phyloP scores from a whole-genome alignment of 768 basidiomycete species.

The Myochromella boudieri region DNA sequence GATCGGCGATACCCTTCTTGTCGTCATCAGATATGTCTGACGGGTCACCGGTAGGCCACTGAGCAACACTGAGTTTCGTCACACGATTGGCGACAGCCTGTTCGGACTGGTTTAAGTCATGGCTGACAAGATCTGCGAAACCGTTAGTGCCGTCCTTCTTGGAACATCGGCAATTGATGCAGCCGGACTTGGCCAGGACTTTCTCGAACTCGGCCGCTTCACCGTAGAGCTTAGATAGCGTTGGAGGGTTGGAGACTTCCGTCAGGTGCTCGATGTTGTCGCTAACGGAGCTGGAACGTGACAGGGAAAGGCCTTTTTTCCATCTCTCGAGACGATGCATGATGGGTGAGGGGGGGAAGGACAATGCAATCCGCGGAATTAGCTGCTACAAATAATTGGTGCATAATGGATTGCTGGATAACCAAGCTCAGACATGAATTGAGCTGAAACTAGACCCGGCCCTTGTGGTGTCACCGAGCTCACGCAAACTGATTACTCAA shows the following conservation, averaged over 20 bases:
- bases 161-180: constrained; percentile 17
- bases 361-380: no score
- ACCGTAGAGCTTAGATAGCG: constrained; percentile 34
- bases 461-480: not conserved
- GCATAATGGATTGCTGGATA: no score
- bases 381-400: no score
- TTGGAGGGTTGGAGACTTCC: constrained; percentile 18
- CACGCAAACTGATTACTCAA: not conserved
- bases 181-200: constrained; percentile 28
- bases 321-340: constrained; percentile 10
- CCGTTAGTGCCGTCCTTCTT: constrained; percentile 26
- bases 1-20: not conserved
- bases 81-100: constrained; percentile 31
- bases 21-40: constrained; percentile 17
- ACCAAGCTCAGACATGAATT: not conserved
- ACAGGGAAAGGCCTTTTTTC: constrained; percentile 8
- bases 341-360: constrained; percentile 1
- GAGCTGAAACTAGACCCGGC: not conserved
- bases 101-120: constrained; percentile 36
- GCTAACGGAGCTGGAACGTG: constrained; percentile 13
- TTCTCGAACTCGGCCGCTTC: constrained; percentile 38
- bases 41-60: constrained; percentile 27
- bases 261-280: constrained; percentile 16
- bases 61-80: constrained; percentile 37
- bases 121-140: constrained; percentile 43